A percentile compares a stretch with the other conserved stretches of the same genome.
Evolutionary conservation across 176 grass and related monocot genomes (phyloP).

Genomic region (Avena eriantha): DNA sequence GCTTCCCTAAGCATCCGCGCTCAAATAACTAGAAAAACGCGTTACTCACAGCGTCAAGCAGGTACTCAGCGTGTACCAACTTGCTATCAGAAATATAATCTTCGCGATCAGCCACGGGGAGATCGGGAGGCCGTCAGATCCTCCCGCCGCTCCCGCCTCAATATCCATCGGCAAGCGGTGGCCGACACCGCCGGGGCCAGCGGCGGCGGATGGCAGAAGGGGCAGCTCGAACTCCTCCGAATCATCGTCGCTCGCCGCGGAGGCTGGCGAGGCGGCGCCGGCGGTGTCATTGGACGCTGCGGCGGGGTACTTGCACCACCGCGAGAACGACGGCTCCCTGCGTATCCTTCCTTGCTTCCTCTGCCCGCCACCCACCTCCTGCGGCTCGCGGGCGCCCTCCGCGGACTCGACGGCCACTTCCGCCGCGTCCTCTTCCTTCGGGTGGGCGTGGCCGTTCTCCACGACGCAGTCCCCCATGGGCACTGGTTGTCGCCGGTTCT

Average conservation of each 20-base stretch:
- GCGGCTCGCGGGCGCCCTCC: slow-evolving; percentile 15
- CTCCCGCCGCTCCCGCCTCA: slow-evolving; percentile 49
- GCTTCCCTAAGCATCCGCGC: slow-evolving; percentile 6
- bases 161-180: slow-evolving; percentile 65
- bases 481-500: slow-evolving; percentile 29
- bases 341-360: slow-evolving; percentile 59
- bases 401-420: slow-evolving; percentile 31
- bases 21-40: slow-evolving; percentile 33
- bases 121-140: slow-evolving; percentile 52
- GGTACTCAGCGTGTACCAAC: slow-evolving; percentile 95
- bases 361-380: slow-evolving; percentile 27
- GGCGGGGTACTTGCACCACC: slow-evolving; percentile 76
- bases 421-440: slow-evolving; percentile 34
- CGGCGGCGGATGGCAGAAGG: slow-evolving; percentile 48
- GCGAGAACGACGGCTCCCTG: slow-evolving; percentile 93
- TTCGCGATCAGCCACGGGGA: slow-evolving; percentile 69
- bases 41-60: slow-evolving; percentile 89
- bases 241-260: slow-evolving; percentile 45
- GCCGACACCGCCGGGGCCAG: slow-evolving; percentile 14
- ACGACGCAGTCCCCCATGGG: slow-evolving; percentile 69
- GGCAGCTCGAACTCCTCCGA: slow-evolving; percentile 87
- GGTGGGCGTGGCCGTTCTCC: slow-evolving; percentile 35
- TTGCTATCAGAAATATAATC: slow-evolving; percentile 69
- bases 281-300: slow-evolving; percentile 3
- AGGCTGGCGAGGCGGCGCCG: slow-evolving; percentile 39